phyloP scores from a whole-genome alignment of 2,329 filamentous ascomycete species.

The Rachicladosporium sp. region DNA sequence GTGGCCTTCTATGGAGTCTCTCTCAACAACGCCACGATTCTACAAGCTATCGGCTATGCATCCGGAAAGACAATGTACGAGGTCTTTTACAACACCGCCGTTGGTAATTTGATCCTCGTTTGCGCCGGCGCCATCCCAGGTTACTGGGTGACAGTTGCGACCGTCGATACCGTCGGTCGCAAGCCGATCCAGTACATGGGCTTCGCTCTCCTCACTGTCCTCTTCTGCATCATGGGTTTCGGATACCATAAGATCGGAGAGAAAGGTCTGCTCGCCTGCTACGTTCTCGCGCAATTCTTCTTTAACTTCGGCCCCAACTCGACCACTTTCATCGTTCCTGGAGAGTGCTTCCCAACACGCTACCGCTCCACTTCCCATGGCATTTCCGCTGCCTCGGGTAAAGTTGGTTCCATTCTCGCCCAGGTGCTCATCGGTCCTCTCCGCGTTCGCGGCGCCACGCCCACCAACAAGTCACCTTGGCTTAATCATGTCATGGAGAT shows the following conservation, averaged over 20 bases:
- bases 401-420: constrained; percentile 38
- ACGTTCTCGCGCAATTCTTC: constrained; percentile 39
- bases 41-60: constrained; percentile 59
- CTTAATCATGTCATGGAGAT: constrained; percentile 65
- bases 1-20: constrained; percentile 46
- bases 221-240: constrained; percentile 40
- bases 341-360: constrained; percentile 39
- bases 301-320: constrained; percentile 43
- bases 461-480: constrained; percentile 48
- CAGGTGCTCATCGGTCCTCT: constrained; percentile 39
- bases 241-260: constrained; percentile 33
- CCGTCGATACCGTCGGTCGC: constrained; percentile 61
- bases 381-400: constrained; percentile 36
- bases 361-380: constrained; percentile 37
- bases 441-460: constrained; percentile 40
- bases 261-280: constrained; percentile 32
- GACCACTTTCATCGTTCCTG: constrained; percentile 40
- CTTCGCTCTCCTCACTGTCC: constrained; percentile 34
- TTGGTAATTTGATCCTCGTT: constrained; percentile 68
- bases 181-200: constrained; percentile 61
- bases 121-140: constrained; percentile 68
- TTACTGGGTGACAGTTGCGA: constrained; percentile 69
- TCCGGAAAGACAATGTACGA: constrained; percentile 56
- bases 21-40: constrained; percentile 63
- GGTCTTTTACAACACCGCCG: constrained; percentile 58